Evolutionary conservation across 116 monocot species (phyloP).

Genomic region (Phalaenopsis hybrid): DNA sequence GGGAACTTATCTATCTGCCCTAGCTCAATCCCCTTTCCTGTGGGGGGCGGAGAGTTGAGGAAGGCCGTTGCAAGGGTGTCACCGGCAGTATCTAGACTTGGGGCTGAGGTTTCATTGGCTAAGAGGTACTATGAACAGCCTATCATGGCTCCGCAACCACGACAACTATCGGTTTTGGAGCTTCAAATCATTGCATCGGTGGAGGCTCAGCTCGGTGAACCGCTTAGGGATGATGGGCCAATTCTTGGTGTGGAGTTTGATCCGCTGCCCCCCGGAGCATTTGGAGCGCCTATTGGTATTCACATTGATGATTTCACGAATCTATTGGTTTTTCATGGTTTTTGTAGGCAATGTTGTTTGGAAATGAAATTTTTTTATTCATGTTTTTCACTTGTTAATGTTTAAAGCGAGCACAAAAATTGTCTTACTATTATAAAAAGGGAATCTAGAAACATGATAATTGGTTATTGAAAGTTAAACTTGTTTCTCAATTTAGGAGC

Average conservation of each 20-base stretch:
- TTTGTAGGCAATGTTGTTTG: background rate
- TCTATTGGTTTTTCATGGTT: background rate
- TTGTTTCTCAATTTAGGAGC: background rate
- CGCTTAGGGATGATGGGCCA: constrained; percentile 83
- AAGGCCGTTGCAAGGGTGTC: constrained; percentile 25
- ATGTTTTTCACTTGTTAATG: background rate
- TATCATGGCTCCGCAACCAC: constrained; percentile 14
- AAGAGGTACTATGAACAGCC: constrained; percentile 63
- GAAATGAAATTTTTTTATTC: background rate
- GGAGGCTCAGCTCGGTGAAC: constrained; percentile 79
- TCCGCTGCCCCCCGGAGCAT: constrained; percentile 94
- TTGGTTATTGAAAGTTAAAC: background rate
- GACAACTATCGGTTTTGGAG: constrained; percentile 52
- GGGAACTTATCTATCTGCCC: constrained; percentile 7
- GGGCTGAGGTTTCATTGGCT: constrained; percentile 16
- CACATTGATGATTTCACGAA: background rate
- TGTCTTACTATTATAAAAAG: background rate
- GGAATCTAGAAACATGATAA: background rate
- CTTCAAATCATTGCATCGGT: constrained; percentile 56
- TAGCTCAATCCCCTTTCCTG: constrained; percentile 17
- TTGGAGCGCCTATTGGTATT: constrained; percentile 95
- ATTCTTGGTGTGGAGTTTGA: constrained; percentile 94
- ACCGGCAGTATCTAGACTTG: constrained; percentile 32
- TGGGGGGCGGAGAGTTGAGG: constrained; percentile 26
- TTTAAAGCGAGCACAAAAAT: background rate